Evolutionary conservation across 139 green algal genomes (phyloP), one percentile per base, ranked within the genome.

Genomic region (Trebouxia sp.): DNA sequence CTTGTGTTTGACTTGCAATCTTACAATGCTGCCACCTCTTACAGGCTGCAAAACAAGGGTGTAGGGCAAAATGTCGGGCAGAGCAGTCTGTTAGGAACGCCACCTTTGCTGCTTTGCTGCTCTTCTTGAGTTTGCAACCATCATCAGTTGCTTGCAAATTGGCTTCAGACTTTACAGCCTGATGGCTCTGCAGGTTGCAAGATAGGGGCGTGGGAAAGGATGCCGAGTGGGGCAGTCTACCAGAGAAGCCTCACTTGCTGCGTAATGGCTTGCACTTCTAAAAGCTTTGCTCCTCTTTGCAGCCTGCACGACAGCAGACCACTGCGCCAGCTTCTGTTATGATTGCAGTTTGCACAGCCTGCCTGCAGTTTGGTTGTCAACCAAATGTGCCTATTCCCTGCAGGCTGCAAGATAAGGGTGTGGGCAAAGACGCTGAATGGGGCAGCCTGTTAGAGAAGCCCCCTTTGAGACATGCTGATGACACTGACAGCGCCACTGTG

Each of bases 341-440:
- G 14, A n/a, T 69, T 24, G 56, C 56, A 69, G 6, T 69, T 12
- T n/a, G n/a, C n/a, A n/a, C n/a, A n/a, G n/a, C 14, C 48, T 58
- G 48, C 48, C 17, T 17, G 14, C 48, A 58, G 48, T 14, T 58
- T 58, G 14, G 48, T n/a, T n/a, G 14, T 58, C 15, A 14, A 58
- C 48, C 17, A 58, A 14, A 58, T n/a, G 48, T 17, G 15, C 48
- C 17, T n/a, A n/a, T 58, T 14, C 15, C 67, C 83, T 76, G 78
- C 80, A 82, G 55, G 79, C 85, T 98, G 82, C 84, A 93, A 70
- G 84, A 92, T 39, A 89, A 93, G 82, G 90, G 90, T 7, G 78
- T 86, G 38, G 83, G 83, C 67, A 80, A 87, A 22, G 77, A 85
- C 12, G 76, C 79, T 7, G 81, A 87, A 66, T 96, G 92, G 93